Evolutionary conservation across 2,329 filamentous ascomycete genomes (phyloP).

Genomic region (Chaetomium sp.): DNA sequence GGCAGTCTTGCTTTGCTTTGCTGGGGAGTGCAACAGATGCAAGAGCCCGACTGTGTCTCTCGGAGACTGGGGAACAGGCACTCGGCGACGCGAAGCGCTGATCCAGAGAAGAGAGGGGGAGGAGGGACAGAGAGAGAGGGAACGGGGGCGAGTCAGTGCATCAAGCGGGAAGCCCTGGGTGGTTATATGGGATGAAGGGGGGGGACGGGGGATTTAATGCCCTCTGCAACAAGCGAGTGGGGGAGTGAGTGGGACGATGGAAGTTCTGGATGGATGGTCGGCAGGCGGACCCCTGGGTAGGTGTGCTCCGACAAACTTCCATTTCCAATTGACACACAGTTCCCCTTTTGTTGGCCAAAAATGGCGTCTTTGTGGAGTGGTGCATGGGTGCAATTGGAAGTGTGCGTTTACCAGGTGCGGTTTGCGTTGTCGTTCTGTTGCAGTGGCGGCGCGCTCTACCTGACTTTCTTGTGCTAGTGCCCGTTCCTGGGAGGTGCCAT

Average conservation of each 20-base stretch:
- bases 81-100: too few species aligned
- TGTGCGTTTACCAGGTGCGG: not conserved
- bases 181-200: not conserved
- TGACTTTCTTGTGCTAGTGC: constrained; percentile 6
- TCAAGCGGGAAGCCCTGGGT: not conserved
- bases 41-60: too few species aligned
- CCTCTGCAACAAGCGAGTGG: too few species aligned
- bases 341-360: not conserved
- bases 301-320: too few species aligned
- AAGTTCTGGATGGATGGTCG: not conserved
- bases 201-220: not conserved
- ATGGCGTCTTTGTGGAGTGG: not conserved
- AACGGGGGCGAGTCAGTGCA: not conserved
- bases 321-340: too few species aligned
- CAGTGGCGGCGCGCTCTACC: not conserved
- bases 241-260: not conserved
- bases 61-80: too few species aligned
- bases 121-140: not conserved
- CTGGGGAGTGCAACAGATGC: too few species aligned
- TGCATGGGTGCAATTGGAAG: not conserved
- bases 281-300: not conserved
- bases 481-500: not conserved
- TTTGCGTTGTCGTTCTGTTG: not conserved
- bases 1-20: not conserved
- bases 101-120: not conserved